Percentiles rank a stretch among this genome's conserved stretches.
These are phyloP conservation scores for Castanea mollissima DNA, from an alignment of 306 rosid species.

Conservation along the genomic window DNA sequence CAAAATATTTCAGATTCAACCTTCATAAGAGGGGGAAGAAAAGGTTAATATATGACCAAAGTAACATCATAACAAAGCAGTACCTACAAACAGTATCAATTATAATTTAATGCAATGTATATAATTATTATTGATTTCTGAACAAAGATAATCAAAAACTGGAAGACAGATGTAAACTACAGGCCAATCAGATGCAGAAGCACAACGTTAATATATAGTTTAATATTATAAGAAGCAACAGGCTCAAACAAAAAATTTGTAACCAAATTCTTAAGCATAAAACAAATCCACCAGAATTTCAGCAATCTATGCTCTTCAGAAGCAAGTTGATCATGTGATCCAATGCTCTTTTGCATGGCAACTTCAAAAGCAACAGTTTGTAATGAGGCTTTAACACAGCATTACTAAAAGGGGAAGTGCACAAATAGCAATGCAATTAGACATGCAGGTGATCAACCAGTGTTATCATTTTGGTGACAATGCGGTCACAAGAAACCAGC, in stretches of 20 bases:
- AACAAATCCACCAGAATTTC: background rate
- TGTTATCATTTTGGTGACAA: background rate
- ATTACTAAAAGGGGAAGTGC: background rate
- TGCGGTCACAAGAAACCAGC: background rate
- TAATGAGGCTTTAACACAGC: background rate
- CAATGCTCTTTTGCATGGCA: background rate
- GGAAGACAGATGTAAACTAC: background rate
- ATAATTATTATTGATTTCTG: background rate
- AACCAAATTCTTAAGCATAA: background rate
- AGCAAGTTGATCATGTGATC: background rate
- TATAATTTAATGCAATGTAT: background rate
- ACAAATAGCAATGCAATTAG: background rate
- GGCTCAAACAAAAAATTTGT: background rate
- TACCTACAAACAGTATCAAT: background rate
- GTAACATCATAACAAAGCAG: slow-evolving; percentile 3
- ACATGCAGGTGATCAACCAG: background rate
- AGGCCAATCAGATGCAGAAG: background rate
- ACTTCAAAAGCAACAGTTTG: background rate
- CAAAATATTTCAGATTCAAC: slow-evolving; percentile 97
- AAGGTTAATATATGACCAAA: slow-evolving; percentile 8
- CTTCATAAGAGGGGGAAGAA: slow-evolving; percentile 27
- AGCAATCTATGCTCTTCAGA: background rate
- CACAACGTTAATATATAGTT: background rate
- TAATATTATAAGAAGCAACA: background rate
- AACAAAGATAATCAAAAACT: background rate